These are phyloP conservation scores for Hirschfeldia incana DNA, from an alignment of 345 rosid species.

Conservation along the genomic window DNA sequence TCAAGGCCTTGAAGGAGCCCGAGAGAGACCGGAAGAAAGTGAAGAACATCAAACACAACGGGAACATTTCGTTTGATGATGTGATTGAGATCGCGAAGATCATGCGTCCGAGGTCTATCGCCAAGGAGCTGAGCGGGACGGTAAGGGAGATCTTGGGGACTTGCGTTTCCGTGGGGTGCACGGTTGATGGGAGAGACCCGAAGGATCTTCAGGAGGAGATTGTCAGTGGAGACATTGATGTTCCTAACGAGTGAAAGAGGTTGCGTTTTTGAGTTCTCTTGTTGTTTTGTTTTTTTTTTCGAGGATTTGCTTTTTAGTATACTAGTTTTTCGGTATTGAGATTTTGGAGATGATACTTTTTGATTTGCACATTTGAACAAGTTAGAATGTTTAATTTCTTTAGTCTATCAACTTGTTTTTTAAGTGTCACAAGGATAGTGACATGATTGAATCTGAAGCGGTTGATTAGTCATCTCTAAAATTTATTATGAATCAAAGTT, in stretches of 20 bases:
- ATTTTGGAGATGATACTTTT: constrained; percentile 7
- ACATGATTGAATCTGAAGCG: not conserved
- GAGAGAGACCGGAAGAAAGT: not conserved
- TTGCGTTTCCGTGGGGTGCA: not conserved
- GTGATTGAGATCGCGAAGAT: constrained; percentile 3
- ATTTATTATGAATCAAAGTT: not conserved
- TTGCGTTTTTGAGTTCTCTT: not conserved
- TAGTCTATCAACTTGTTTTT: not conserved
- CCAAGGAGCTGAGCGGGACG: constrained; percentile 56
- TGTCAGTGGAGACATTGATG: not conserved
- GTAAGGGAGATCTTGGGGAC: constrained; percentile 26
- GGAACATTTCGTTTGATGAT: not conserved
- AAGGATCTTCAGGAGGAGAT: constrained; percentile 3
- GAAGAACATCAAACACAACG: constrained; percentile 2
- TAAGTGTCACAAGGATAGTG: not conserved
- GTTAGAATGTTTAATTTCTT: constrained; percentile 4
- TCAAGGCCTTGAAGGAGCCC: constrained; percentile 60
- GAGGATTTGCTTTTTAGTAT: constrained; percentile 25
- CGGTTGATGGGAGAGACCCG: not conserved
- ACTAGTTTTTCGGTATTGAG: constrained; percentile 5
- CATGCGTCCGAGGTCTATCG: constrained; percentile 58
- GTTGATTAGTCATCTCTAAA: not conserved
- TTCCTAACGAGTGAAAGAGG: not conserved
- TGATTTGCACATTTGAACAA: constrained; percentile 21
- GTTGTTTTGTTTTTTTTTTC: not conserved